Percentiles rank a stretch among this genome's conserved stretches.
These are phyloP conservation scores for Pythium scleroteichum DNA, from an alignment of 352 stramenopile species.

Conservation along the genomic window DNA sequence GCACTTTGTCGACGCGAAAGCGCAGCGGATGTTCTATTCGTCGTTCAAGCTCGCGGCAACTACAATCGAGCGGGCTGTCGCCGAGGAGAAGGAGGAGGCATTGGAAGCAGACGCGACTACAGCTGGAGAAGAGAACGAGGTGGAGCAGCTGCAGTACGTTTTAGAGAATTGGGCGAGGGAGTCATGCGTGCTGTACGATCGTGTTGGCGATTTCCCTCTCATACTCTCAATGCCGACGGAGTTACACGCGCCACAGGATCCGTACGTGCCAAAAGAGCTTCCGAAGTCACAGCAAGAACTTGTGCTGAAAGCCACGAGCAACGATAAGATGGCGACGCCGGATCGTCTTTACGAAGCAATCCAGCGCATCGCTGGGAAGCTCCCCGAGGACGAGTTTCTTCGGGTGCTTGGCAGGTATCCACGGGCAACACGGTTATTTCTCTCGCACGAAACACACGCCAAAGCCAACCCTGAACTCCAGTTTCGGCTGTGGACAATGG, in stretches of 20 bases:
- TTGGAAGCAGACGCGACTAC: conserved; percentile 7
- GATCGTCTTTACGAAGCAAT: conserved; percentile 48
- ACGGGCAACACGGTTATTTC: conserved; percentile 40
- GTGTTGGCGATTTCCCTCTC: conserved; percentile 37
- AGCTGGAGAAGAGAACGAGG: conserved; percentile 18
- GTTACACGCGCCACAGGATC: conserved; percentile 15
- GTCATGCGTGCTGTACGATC: conserved; percentile 39
- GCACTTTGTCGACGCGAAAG: conserved; percentile 14
- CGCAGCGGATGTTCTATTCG: conserved; percentile 19
- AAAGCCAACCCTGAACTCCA: conserved; percentile 30
- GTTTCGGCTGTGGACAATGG: conserved; percentile 35
- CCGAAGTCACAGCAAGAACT: conserved; percentile 39
- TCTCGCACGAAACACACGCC: conserved; percentile 41
- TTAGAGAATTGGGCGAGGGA: conserved; percentile 58
- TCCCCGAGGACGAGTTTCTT: conserved; percentile 37
- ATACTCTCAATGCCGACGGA: conserved; percentile 40
- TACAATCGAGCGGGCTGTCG: conserved; percentile 11
- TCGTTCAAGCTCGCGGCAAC: conserved; percentile 10
- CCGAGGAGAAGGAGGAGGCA: not conserved
- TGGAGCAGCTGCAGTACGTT: conserved; percentile 39
- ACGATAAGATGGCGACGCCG: conserved; percentile 45
- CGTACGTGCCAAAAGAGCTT: not conserved
- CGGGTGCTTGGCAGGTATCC: conserved; percentile 45
- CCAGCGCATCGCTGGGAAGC: conserved; percentile 33
- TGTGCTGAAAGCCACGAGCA: conserved; percentile 43